phyloP scores from a whole-genome alignment of 768 basidiomycete genomes.

The Suillus bovinus region DNA sequence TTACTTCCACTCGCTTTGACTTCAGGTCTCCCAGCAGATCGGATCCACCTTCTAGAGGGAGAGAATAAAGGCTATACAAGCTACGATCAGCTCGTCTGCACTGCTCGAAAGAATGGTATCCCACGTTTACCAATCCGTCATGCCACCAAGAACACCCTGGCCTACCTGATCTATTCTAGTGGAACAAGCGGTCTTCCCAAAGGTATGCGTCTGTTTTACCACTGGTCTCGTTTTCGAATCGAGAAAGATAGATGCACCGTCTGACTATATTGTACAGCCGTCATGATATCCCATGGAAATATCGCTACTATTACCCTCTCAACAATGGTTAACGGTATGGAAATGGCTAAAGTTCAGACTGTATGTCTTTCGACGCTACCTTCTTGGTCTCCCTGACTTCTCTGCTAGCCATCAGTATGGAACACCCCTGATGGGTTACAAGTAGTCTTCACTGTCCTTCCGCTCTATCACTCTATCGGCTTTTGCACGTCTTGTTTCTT shows the following conservation, averaged over 20 bases:
- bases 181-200: slow-evolving; percentile 71
- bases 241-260: neutral
- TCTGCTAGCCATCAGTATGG: slow-evolving; percentile 36
- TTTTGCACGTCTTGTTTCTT: slow-evolving; percentile 50
- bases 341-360: slow-evolving; percentile 30
- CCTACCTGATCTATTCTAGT: slow-evolving; percentile 68
- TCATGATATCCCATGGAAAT: slow-evolving; percentile 67
- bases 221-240: neutral
- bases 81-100: slow-evolving; percentile 42
- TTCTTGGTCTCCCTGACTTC: slow-evolving; percentile 46
- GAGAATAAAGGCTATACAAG: slow-evolving; percentile 36
- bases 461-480: slow-evolving; percentile 63
- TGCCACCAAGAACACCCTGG: slow-evolving; percentile 51
- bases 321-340: slow-evolving; percentile 28
- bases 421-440: slow-evolving; percentile 42
- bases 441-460: slow-evolving; percentile 51
- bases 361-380: slow-evolving; percentile 48
- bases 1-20: slow-evolving; percentile 38
- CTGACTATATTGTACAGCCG: slow-evolving; percentile 37
- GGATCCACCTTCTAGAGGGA: slow-evolving; percentile 47
- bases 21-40: slow-evolving; percentile 34
- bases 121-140: slow-evolving; percentile 40
- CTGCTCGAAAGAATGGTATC: slow-evolving; percentile 35
- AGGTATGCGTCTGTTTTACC: slow-evolving; percentile 35
- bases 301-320: slow-evolving; percentile 42